phyloP scores from a whole-genome alignment of 495 filamentous ascomycete genomes.

The Penicillium dipodomyicola region DNA sequence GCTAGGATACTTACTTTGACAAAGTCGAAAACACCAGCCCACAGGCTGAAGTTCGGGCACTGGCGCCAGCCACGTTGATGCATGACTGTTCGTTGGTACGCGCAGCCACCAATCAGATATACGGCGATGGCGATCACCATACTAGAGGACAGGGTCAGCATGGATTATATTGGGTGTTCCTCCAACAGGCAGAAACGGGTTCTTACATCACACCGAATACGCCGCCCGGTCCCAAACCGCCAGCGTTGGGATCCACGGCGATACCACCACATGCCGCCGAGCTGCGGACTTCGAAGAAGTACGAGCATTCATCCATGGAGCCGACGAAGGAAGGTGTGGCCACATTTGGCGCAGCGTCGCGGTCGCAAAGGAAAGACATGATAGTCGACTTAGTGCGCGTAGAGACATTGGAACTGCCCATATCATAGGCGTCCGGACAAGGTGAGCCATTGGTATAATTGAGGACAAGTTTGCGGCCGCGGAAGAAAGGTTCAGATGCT shows the following conservation, averaged over 20 bases:
- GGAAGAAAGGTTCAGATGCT: slow-evolving; percentile 69
- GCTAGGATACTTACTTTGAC: slow-evolving; percentile 64
- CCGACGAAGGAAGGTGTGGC: slow-evolving; percentile 78
- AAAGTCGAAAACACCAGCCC: slow-evolving; percentile 84
- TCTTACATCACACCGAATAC: slow-evolving; percentile 91
- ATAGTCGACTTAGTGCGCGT: slow-evolving; percentile 74
- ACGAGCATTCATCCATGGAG: slow-evolving; percentile 85
- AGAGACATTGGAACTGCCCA: slow-evolving; percentile 31
- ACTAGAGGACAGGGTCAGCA: slow-evolving; percentile 31
- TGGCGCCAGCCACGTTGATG: slow-evolving; percentile 95
- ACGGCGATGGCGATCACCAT: slow-evolving; percentile 74
- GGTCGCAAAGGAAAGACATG: slow-evolving; percentile 92
- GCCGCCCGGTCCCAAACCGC: slow-evolving; percentile 75
- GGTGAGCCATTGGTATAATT: slow-evolving; percentile 90
- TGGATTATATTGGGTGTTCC: background rate
- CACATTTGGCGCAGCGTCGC: slow-evolving; percentile 58
- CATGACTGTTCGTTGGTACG: slow-evolving; percentile 93
- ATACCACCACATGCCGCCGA: slow-evolving; percentile 77
- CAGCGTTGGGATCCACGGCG: slow-evolving; percentile 55
- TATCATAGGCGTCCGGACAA: slow-evolving; percentile 47
- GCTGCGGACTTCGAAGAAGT: slow-evolving; percentile 94
- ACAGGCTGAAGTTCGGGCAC: slow-evolving; percentile 88
- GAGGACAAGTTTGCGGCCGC: slow-evolving; percentile 86
- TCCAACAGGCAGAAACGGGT: background rate
- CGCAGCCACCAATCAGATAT: slow-evolving; percentile 88